Conservation (phyloP, 768 basidiomycete species). For the Boletellus ananiceps region DNA sequence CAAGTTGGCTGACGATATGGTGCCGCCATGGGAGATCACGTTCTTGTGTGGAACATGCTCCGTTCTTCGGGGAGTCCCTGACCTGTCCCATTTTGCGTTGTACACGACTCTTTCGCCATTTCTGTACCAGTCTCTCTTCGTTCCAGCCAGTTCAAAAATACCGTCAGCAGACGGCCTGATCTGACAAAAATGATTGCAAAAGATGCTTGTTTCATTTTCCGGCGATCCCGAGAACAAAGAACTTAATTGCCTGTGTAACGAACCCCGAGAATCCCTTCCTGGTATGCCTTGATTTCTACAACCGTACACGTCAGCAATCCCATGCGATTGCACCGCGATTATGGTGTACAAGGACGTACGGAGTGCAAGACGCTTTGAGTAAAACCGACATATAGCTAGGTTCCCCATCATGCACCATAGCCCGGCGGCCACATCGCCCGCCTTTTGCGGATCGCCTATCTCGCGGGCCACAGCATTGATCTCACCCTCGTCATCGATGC, state of each 20-base stretch:
- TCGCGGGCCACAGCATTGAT: constrained; percentile 36
- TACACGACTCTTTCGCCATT: too few species aligned
- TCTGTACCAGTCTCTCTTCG: not conserved
- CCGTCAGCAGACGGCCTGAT: not conserved
- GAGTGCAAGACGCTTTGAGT: constrained; percentile 62
- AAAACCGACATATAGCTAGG: constrained; percentile 57
- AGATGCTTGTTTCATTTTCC: not conserved
- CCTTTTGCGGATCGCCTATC: constrained; percentile 36
- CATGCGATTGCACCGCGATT: not conserved
- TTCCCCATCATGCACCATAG: constrained; percentile 64
- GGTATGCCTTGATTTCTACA: constrained; percentile 66
- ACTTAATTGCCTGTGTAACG: constrained; percentile 11
- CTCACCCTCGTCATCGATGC: constrained; percentile 32
- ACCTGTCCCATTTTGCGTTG: too few species aligned
- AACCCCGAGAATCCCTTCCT: constrained; percentile 41
- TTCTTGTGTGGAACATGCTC: too few species aligned
- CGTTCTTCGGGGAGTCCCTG: too few species aligned
- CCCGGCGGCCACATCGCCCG: constrained; percentile 16
- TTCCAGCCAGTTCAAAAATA: not conserved
- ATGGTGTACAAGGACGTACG: constrained; percentile 39
- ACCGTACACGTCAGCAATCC: not conserved
- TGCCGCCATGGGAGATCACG: too few species aligned
- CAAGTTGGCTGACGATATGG: too few species aligned
- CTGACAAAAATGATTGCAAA: not conserved
- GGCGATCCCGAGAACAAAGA: not conserved